Conservation (phyloP, 257 asterid species). For the Solanum clarkiae region DNA sequence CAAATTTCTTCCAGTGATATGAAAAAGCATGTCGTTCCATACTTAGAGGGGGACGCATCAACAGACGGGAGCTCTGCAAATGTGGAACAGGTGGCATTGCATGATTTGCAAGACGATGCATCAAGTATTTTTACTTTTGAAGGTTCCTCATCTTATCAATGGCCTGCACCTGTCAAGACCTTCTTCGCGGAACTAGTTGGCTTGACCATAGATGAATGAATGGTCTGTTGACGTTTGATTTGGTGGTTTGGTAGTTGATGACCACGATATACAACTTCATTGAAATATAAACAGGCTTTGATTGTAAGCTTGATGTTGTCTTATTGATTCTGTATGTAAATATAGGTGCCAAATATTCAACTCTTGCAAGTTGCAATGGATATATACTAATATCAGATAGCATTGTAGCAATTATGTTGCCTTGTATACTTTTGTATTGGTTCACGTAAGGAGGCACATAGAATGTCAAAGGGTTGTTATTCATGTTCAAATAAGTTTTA, state of each 20-base stretch:
- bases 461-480: neutral
- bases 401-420: neutral
- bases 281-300: neutral
- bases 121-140: constrained; percentile 1
- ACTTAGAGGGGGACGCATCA: constrained; percentile 27
- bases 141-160: constrained; percentile 19
- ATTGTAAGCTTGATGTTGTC: neutral
- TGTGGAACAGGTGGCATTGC: neutral
- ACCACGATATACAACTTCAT: neutral
- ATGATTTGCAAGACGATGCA: neutral
- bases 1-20: constrained; percentile 59
- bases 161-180: constrained; percentile 25
- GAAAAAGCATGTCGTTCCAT: constrained; percentile 59
- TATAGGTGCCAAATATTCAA: neutral
- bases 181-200: constrained; percentile 32
- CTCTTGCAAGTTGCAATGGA: neutral
- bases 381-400: neutral
- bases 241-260: neutral
- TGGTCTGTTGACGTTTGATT: neutral
- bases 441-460: neutral
- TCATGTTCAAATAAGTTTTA: neutral
- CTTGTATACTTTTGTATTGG: neutral
- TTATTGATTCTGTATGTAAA: neutral
- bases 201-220: constrained; percentile 7
- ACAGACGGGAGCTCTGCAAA: neutral